These are phyloP conservation scores for Phaeosphaeriaceae sp. DNA, from an alignment of 2,329 filamentous ascomycete genomes.

Conservation along the genomic window DNA sequence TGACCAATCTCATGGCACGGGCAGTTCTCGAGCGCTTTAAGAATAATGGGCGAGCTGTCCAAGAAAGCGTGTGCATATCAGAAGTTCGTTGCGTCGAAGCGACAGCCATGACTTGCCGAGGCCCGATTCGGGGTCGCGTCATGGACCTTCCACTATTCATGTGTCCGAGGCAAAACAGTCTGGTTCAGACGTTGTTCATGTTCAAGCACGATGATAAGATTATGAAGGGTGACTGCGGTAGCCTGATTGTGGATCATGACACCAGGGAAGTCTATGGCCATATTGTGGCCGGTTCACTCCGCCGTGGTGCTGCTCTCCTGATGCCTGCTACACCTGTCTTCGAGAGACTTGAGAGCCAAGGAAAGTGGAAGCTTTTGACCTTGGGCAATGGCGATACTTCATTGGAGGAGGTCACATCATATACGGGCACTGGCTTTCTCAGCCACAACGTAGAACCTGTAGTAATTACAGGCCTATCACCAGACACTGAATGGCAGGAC, in stretches of 20 bases:
- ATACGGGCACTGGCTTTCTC: not conserved
- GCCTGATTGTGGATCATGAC: not conserved
- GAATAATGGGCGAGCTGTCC: not conserved
- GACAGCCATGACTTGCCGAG: not conserved
- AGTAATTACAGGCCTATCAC: too few relatives aligned
- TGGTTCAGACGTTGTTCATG: not conserved
- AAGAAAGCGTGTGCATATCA: not conserved
- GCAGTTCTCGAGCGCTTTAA: not conserved
- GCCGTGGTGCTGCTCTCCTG: not conserved
- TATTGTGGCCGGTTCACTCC: not conserved
- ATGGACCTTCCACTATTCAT: not conserved
- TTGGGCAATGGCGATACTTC: not conserved
- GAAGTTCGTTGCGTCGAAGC: not conserved
- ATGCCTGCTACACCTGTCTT: not conserved
- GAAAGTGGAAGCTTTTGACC: not conserved
- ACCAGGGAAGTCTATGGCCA: not conserved
- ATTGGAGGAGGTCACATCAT: not conserved
- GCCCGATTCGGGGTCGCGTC: not conserved
- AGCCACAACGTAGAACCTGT: not conserved
- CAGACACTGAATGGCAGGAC: not conserved
- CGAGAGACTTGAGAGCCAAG: not conserved
- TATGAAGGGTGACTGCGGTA: not conserved
- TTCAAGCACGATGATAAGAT: not conserved
- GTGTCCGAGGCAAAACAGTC: not conserved
- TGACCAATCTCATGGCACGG: not conserved